Conservation (phyloP, 768 basidiomycete genomes). For the Tulasnella sp. region DNA sequence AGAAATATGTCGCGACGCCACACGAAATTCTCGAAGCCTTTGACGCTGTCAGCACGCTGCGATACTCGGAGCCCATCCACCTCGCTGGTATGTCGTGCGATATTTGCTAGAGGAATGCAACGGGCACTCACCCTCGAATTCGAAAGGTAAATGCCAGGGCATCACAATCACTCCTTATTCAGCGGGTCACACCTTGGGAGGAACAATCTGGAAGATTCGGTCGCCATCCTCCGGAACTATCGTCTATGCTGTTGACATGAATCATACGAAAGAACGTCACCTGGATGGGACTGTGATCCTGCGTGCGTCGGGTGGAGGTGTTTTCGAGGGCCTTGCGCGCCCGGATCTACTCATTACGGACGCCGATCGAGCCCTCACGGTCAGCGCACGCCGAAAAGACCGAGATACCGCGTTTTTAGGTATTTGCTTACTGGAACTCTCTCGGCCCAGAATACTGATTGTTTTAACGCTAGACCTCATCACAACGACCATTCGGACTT, state of each 20-base stretch:
- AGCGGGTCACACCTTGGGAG: slow-evolving; percentile 92
- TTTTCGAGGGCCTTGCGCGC: slow-evolving; percentile 80
- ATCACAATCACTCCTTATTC: slow-evolving; percentile 93
- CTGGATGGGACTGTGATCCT: slow-evolving; percentile 89
- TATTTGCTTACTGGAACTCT: slow-evolving; percentile 27
- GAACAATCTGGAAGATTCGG: slow-evolving; percentile 98
- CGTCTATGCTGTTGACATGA: slow-evolving; percentile 90
- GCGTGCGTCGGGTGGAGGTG: slow-evolving; percentile 59
- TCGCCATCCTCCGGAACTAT: slow-evolving; percentile 95
- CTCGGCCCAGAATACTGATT: slow-evolving; percentile 25
- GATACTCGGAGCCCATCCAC: slow-evolving; percentile 94
- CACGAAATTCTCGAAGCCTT: slow-evolving; percentile 92
- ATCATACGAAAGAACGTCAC: slow-evolving; percentile 94
- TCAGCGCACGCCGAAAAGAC: slow-evolving; percentile 83
- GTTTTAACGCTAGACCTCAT: slow-evolving; percentile 63
- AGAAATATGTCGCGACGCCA: slow-evolving; percentile 66
- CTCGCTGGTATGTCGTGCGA: slow-evolving; percentile 63
- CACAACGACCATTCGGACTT: slow-evolving; percentile 74
- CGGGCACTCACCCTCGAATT: slow-evolving; percentile 20
- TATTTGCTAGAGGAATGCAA: background rate
- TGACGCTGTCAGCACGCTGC: slow-evolving; percentile 82
- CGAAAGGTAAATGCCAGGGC: slow-evolving; percentile 80
- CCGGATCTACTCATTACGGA: slow-evolving; percentile 95
- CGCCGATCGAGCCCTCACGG: slow-evolving; percentile 76
- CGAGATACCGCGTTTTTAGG: slow-evolving; percentile 86